A percentile compares a stretch with the other conserved stretches of the same genome.
Conservation (phyloP, 306 rosid genomes). For the Cicer judaicum region DNA sequence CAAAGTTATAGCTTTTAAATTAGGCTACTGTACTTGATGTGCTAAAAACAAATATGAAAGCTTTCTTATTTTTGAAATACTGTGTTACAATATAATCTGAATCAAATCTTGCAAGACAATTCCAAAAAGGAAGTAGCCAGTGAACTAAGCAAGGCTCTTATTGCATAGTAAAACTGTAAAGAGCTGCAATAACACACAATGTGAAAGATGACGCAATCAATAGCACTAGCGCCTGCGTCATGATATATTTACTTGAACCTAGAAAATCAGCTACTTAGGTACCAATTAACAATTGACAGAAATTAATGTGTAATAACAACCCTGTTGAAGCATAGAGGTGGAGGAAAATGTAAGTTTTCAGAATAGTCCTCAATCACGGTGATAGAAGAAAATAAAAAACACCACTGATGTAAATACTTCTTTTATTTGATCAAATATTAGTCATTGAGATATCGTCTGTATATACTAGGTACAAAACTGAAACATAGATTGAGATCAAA, state of each 20-base stretch:
- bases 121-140: constrained; percentile 15
- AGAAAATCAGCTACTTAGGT: neutral
- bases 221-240: neutral
- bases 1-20: neutral
- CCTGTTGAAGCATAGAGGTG: constrained; percentile 35
- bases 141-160: constrained; percentile 20
- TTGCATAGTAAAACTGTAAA: neutral
- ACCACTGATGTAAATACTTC: constrained; percentile 17
- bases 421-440: constrained; percentile 28
- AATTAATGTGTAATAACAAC: constrained; percentile 7
- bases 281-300: constrained; percentile 12
- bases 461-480: neutral
- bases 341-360: constrained; percentile 25
- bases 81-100: constrained; percentile 17
- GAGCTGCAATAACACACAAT: constrained; percentile 10
- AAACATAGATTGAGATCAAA: constrained; percentile 21
- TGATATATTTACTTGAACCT: constrained; percentile 27
- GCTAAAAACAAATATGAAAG: constrained; percentile 8
- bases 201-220: neutral
- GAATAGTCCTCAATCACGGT: neutral
- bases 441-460: constrained; percentile 15
- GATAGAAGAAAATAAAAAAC: constrained; percentile 20
- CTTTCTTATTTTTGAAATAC: constrained; percentile 1
- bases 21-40: neutral
- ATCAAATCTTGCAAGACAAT: constrained; percentile 11